phyloP scores from a whole-genome alignment of 257 asterid genomes.

The Marsdenia floribunda region DNA sequence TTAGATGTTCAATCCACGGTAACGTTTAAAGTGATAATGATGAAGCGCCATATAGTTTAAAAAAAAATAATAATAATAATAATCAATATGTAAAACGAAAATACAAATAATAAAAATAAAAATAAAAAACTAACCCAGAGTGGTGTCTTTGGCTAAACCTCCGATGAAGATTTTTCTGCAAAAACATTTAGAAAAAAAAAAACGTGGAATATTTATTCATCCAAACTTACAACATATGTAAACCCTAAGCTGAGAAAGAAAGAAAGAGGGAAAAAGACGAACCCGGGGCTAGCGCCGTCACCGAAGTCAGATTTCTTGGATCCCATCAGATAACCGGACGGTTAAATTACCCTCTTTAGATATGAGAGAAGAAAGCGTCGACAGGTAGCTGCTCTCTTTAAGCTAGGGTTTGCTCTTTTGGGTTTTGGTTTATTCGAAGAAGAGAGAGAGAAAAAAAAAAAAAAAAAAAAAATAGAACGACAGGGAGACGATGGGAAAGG shows the following conservation, averaged over 20 bases:
- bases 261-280: slow-evolving; percentile 9
- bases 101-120: not conserved
- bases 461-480: no score
- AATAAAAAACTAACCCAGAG: slow-evolving; percentile 44
- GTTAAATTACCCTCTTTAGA: slow-evolving; percentile 26
- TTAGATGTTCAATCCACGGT: not conserved
- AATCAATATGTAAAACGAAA: not conserved
- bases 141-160: slow-evolving; percentile 81
- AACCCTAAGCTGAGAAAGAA: not conserved
- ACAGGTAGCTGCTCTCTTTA: not conserved
- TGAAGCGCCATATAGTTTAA: not conserved
- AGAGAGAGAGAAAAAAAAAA: not conserved
- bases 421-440: not conserved
- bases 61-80: not conserved
- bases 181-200: not conserved
- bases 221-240: not conserved
- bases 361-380: slow-evolving; percentile 19
- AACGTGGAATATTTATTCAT: not conserved
- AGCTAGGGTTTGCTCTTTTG: slow-evolving; percentile 43
- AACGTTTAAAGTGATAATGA: not conserved
- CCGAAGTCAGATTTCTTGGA: slow-evolving; percentile 77
- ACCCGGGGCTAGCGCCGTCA: slow-evolving; percentile 98
- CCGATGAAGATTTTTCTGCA: slow-evolving; percentile 89
- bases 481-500: no score
- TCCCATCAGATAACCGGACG: slow-evolving; percentile 42